Evolutionary conservation across 83 land plant species (phyloP).

Genomic region (Larix sibirica): DNA sequence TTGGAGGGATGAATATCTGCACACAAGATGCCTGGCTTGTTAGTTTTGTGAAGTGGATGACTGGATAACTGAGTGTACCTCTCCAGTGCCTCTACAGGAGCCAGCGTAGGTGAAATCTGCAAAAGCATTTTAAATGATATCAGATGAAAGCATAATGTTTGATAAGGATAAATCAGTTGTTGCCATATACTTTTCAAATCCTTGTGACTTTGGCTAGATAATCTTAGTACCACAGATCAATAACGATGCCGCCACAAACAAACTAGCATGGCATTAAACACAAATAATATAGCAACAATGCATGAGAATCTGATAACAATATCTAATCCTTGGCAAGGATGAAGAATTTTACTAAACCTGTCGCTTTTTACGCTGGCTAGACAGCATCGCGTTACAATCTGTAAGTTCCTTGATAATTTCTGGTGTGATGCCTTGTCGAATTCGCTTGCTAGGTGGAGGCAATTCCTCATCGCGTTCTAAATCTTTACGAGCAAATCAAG

Average conservation of each 20-base stretch:
- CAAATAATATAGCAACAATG: neutral
- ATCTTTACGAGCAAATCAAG: neutral
- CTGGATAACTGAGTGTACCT: constrained; percentile 92
- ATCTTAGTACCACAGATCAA: neutral
- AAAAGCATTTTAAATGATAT: neutral
- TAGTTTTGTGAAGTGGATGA: constrained; percentile 96
- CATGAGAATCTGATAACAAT: neutral
- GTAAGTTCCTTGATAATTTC: constrained; percentile 83
- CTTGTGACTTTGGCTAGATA: too few species aligned
- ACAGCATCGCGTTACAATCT: constrained; percentile 86
- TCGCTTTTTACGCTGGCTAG: constrained; percentile 90
- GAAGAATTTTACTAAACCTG: constrained; percentile 59
- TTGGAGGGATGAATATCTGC: constrained; percentile 80
- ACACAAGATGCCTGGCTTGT: constrained; percentile 87
- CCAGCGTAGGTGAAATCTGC: constrained; percentile 81
- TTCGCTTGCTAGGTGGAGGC: constrained; percentile 75
- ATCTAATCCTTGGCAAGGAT: neutral
- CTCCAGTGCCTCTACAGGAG: constrained; percentile 73
- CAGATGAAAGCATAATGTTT: neutral
- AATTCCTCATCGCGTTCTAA: constrained; percentile 59
- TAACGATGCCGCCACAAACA: neutral
- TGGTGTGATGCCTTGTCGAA: constrained; percentile 77
- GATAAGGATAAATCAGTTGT: too few species aligned
- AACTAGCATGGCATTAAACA: neutral
- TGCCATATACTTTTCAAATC: too few species aligned